These are phyloP conservation scores for Rhizopogon vulgaris DNA, from an alignment of 768 basidiomycete genomes.

Conservation along the genomic window DNA sequence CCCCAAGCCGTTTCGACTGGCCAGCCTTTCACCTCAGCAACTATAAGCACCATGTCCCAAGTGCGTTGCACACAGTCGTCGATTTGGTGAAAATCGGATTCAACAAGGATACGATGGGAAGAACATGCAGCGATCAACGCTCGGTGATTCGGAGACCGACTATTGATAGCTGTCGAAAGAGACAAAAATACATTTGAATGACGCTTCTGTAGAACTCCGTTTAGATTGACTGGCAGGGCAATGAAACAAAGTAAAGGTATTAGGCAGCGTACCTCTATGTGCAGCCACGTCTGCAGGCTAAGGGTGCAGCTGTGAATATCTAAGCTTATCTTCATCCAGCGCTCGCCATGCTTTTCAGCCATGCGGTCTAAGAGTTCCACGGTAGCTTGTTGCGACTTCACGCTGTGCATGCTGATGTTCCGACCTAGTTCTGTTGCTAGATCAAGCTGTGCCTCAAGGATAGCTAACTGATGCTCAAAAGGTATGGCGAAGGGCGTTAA, in stretches of 20 bases:
- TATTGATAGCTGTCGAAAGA: constrained; percentile 80
- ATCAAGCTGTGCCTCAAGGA: constrained; percentile 81
- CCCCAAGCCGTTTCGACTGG: constrained; percentile 57
- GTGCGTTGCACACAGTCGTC: constrained; percentile 50
- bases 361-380: constrained; percentile 58
- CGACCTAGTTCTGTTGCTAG: constrained; percentile 75
- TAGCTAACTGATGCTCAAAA: constrained; percentile 68
- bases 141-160: constrained; percentile 56
- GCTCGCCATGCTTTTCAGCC: constrained; percentile 46
- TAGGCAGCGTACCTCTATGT: constrained; percentile 56
- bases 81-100: constrained; percentile 81
- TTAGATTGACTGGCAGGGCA: constrained; percentile 5
- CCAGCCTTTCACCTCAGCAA: constrained; percentile 80
- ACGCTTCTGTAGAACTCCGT: constrained; percentile 39
- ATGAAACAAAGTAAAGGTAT: not conserved
- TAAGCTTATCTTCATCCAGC: constrained; percentile 66
- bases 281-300: constrained; percentile 67
- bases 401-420: constrained; percentile 85
- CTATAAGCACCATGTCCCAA: constrained; percentile 69
- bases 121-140: constrained; percentile 61
- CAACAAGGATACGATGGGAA: constrained; percentile 67
- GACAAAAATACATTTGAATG: constrained; percentile 83
- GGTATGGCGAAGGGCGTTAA: constrained; percentile 78
- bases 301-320: constrained; percentile 91
- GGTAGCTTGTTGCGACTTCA: constrained; percentile 68